A percentile compares a stretch with the other conserved stretches of the same genome.
phyloP scores from a whole-genome alignment of 164 flowering plant genomes.

The Liriodendron chinense region DNA sequence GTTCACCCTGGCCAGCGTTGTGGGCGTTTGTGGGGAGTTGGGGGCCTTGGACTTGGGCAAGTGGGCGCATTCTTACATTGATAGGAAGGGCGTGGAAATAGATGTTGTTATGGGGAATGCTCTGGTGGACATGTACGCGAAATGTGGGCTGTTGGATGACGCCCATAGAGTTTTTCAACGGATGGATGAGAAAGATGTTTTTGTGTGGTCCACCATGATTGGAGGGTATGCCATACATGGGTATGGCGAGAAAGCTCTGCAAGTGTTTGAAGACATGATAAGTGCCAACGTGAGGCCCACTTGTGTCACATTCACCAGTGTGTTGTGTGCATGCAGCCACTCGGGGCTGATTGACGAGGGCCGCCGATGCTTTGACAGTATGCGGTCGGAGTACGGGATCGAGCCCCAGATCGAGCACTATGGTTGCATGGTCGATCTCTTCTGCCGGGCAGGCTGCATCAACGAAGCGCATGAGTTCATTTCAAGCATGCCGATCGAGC shows the following conservation, averaged over 20 bases:
- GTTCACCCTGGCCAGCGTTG: slow-evolving; percentile 19
- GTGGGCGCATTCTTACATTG: slow-evolving; percentile 22
- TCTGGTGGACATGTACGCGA: slow-evolving; percentile 23
- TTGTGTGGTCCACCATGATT: slow-evolving; percentile 27
- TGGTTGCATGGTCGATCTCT: slow-evolving; percentile 32
- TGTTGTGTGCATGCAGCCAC: slow-evolving; percentile 28
- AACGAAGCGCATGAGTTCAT: slow-evolving; percentile 30
- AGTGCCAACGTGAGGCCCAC: slow-evolving; percentile 14
- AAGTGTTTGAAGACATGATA: slow-evolving; percentile 19
- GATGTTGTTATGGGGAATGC: slow-evolving; percentile 22
- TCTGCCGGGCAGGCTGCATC: slow-evolving; percentile 21
- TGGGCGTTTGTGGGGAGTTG: slow-evolving; percentile 21
- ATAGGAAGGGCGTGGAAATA: slow-evolving; percentile 6
- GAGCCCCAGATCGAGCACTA: slow-evolving; percentile 27
- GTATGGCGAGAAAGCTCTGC: slow-evolving; percentile 20
- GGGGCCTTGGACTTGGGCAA: slow-evolving; percentile 26
- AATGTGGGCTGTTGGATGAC: slow-evolving; percentile 22
- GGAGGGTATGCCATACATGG: slow-evolving; percentile 26
- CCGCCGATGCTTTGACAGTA: slow-evolving; percentile 8
- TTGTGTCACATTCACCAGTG: slow-evolving; percentile 24
- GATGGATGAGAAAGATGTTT: slow-evolving; percentile 16
- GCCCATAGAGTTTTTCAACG: slow-evolving; percentile 16
- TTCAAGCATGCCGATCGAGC: slow-evolving; percentile 55
- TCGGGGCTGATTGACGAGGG: slow-evolving; percentile 25
- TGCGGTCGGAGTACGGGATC: slow-evolving; percentile 15